A percentile compares a stretch with the other conserved stretches of the same genome.
These are phyloP conservation scores for Yamadazyma friedrichii DNA, from an alignment of 1,139 yeast genomes.

Conservation along the genomic window DNA sequence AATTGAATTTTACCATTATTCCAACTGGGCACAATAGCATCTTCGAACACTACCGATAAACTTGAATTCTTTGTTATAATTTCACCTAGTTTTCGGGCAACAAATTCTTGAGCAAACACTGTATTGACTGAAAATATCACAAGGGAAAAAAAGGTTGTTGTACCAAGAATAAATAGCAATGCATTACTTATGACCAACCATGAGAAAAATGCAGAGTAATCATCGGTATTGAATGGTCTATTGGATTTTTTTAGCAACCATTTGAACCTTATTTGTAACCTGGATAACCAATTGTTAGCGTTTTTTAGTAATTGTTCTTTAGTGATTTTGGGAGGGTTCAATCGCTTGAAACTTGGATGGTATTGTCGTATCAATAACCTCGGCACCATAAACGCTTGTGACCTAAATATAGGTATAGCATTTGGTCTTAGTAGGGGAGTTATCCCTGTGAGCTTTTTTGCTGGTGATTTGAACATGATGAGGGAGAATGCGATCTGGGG, in stretches of 20 bases:
- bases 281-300: conserved; percentile 48
- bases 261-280: conserved; percentile 57
- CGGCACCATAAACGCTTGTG: neutral
- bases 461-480: no score
- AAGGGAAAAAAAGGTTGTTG: conserved; percentile 85
- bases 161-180: conserved; percentile 72
- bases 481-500: no score
- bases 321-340: conserved; percentile 15
- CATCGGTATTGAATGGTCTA: conserved; percentile 82
- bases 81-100: conserved; percentile 80
- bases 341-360: conserved; percentile 3
- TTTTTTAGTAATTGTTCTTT: conserved; percentile 53
- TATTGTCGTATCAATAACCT: conserved; percentile 2
- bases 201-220: conserved; percentile 82
- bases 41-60: conserved; percentile 85
- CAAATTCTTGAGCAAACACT: conserved; percentile 84
- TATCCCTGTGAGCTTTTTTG: no score
- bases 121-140: conserved; percentile 79
- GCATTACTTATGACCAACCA: conserved; percentile 91
- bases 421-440: no score
- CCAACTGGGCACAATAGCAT: conserved; percentile 96
- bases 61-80: conserved; percentile 81
- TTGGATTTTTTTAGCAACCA: conserved; percentile 62
- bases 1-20: conserved; percentile 81
- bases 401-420: neutral